Conservation (phyloP, 345 rosid genomes). For the Zanthoxylum bungeanum region DNA sequence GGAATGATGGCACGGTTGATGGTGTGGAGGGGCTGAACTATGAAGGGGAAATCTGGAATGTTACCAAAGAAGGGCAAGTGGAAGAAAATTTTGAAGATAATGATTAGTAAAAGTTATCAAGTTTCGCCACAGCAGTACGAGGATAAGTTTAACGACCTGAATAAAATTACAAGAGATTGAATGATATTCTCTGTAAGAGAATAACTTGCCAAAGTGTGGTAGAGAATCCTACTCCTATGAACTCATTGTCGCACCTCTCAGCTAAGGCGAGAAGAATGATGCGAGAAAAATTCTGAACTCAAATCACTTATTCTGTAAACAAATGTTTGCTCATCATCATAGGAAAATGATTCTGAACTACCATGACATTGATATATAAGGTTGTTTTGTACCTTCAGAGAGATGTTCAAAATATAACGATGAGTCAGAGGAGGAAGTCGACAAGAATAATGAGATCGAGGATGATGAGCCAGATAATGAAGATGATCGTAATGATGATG, state of each 20-base stretch:
- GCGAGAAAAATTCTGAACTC: slow-evolving; percentile 58
- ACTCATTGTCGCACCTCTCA: slow-evolving; percentile 58
- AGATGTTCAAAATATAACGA: slow-evolving; percentile 31
- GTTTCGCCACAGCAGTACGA: slow-evolving; percentile 74
- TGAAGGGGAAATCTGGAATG: slow-evolving; percentile 41
- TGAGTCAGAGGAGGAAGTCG: slow-evolving; percentile 38
- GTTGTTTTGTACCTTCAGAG: slow-evolving; percentile 27
- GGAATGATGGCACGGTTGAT: slow-evolving; percentile 36
- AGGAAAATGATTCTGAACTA: slow-evolving; percentile 56
- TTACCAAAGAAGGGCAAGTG: slow-evolving; percentile 70
- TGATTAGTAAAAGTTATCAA: slow-evolving; percentile 55
- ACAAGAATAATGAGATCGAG: slow-evolving; percentile 28
- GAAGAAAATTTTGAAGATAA: slow-evolving; percentile 56
- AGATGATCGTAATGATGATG: slow-evolving; percentile 27
- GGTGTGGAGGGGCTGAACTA: slow-evolving; percentile 36
- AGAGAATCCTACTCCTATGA: slow-evolving; percentile 58
- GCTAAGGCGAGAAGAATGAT: slow-evolving; percentile 50
- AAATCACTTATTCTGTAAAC: slow-evolving; percentile 62
- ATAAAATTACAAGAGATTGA: slow-evolving; percentile 67
- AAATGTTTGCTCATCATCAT: slow-evolving; percentile 66
- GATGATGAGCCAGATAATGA: slow-evolving; percentile 42
- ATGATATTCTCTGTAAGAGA: slow-evolving; percentile 66
- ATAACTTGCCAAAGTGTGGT: slow-evolving; percentile 59
- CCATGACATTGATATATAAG: slow-evolving; percentile 51
- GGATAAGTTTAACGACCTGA: slow-evolving; percentile 68